These are phyloP conservation scores for Penicillium silybi DNA, from an alignment of 495 filamentous ascomycete species.

Conservation along the genomic window DNA sequence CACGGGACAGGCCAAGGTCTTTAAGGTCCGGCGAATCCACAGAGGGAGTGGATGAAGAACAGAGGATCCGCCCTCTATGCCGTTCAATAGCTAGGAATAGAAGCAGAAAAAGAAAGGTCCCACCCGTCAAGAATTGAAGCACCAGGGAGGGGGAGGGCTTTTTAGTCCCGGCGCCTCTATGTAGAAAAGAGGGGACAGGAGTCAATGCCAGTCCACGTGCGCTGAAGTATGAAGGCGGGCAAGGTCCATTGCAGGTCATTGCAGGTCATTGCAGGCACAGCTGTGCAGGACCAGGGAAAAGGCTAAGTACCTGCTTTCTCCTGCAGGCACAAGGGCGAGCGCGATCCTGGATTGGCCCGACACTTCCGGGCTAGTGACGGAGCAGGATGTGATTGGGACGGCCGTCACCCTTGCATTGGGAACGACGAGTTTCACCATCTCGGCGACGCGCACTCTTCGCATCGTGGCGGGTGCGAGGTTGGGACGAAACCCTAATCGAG, in stretches of 20 bases:
- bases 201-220: constrained; percentile 24
- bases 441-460: constrained; percentile 10
- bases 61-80: constrained; percentile 17
- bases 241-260: neutral
- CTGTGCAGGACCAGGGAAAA: neutral
- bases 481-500: constrained; percentile 1
- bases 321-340: constrained; percentile 5
- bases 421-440: constrained; percentile 18
- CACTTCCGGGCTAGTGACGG: neutral
- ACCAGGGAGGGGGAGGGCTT: constrained; percentile 4
- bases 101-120: constrained; percentile 9
- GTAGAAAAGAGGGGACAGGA: constrained; percentile 6
- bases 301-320: neutral
- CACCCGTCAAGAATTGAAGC: constrained; percentile 15
- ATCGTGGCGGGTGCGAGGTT: constrained; percentile 12
- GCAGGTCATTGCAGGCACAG: neutral
- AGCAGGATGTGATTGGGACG: constrained; percentile 10
- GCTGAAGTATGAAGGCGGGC: neutral
- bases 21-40: constrained; percentile 18
- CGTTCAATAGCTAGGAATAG: constrained; percentile 2
- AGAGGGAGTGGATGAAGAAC: constrained; percentile 10
- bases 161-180: constrained; percentile 7
- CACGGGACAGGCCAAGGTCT: constrained; percentile 9
- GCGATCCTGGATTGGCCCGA: constrained; percentile 6
- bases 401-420: constrained; percentile 22